Evolutionary conservation across 2,329 filamentous ascomycete species (phyloP), one percentile per base, ranked within the genome.

Genomic region (Macroventuria anomochaeta): DNA sequence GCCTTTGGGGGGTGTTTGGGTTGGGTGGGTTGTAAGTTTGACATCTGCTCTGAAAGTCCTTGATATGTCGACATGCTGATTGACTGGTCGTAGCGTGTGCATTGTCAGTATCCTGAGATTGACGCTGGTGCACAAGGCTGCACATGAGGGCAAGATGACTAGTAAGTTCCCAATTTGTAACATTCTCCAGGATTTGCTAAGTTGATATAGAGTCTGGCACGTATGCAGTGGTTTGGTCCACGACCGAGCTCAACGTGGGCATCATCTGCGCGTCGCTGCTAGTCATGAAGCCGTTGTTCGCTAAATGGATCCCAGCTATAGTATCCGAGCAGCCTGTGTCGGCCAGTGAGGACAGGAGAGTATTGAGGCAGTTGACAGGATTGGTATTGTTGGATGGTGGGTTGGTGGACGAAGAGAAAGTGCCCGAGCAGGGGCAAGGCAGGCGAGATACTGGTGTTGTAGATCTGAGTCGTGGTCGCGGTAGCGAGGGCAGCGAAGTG

Each of bases 181-280:
- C 15, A 21, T 12, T 18, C 21, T 25, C 13, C 11, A 21, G 13
- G 15, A 7, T 26, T 33, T 20, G 34, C 21, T 58, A 29, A 49
- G 12, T 4, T 15, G 12, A 3, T 17, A 26, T 37, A 69, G 70
- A 67, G 28, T 72, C 75, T 1, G 75, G 76, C n/a, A 71, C 73
- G 8, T 72, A 74, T 57, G 70, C 75, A 6, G 58, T 77, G 5
- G 69, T 75, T 10, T 79, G 76, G 70, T 76, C 74, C 2, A 69
- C 69, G 2, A 64, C 75, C 33, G 77, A 80, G 63, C 68, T 75
- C 41, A 79, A 79, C 42, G 67, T 77, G 1, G 75, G 76, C 20
- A 77, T 80, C 57, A 72, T 76, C 4, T 80, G 76, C 59, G 76
- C 77, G 10, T 79, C 73, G 2, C 55, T 80, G 15, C 63, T 79